Evolutionary conservation across 345 rosid genomes (phyloP).

Genomic region (Rhizophora apiculata): DNA sequence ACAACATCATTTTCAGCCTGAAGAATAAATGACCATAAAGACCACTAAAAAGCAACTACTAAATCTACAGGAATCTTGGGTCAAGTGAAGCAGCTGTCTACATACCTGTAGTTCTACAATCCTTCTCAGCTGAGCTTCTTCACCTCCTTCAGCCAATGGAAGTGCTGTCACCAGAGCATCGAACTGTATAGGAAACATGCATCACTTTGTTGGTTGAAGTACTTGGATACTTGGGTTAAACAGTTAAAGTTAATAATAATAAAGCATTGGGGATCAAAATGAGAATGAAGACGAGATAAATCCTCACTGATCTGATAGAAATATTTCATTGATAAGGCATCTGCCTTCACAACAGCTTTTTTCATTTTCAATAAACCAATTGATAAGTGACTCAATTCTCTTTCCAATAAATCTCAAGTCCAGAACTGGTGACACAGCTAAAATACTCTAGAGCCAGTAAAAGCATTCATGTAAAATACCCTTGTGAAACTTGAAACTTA

Average conservation of each 20-base stretch:
- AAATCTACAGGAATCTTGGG: neutral
- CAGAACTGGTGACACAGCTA: no score
- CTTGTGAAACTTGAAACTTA: no score
- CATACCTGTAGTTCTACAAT: conserved; percentile 73
- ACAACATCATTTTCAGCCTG: conserved; percentile 76
- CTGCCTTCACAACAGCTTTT: no score
- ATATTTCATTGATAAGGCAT: no score
- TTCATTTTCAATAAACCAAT: no score
- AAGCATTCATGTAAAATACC: no score
- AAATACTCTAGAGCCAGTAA: no score
- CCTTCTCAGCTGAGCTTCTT: conserved; percentile 83
- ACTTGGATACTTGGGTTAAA: no score
- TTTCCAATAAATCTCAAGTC: no score
- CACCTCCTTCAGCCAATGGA: conserved; percentile 85
- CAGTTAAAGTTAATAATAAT: no score
- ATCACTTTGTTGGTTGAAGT: neutral
- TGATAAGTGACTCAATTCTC: no score
- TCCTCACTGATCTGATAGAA: neutral
- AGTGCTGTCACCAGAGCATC: conserved; percentile 91
- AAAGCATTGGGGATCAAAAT: neutral
- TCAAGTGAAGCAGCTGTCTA: neutral
- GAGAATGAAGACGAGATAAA: neutral
- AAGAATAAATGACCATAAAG: conserved; percentile 4
- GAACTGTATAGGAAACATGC: conserved; percentile 45
- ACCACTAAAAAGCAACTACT: neutral